phyloP scores from a whole-genome alignment of 2,329 filamentous ascomycete genomes.

The Periconia digitata region DNA sequence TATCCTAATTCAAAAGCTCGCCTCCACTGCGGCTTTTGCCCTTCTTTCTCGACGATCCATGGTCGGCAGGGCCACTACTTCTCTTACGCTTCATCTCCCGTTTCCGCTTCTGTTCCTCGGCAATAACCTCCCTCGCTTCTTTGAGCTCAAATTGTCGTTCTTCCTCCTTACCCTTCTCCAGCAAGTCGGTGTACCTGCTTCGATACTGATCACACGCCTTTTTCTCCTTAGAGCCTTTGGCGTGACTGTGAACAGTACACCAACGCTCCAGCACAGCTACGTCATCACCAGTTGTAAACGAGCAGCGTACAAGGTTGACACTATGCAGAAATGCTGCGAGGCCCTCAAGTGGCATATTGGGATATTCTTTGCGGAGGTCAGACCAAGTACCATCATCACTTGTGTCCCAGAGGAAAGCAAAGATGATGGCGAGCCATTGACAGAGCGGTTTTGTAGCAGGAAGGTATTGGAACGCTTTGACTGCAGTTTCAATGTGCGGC shows the following conservation, averaged over 20 bases:
- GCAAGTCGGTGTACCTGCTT: not conserved
- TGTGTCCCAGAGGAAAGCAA: slow-evolving; percentile 15
- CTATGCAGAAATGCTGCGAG: slow-evolving; percentile 13
- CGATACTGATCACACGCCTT: not conserved
- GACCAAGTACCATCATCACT: slow-evolving; percentile 5
- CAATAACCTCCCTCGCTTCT: not conserved
- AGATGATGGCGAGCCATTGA: slow-evolving; percentile 17
- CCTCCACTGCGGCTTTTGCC: no score
- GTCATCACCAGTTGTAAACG: slow-evolving; percentile 10
- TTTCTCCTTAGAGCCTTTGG: slow-evolving; percentile 3
- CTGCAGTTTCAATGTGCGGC: not conserved
- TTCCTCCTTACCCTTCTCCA: not conserved
- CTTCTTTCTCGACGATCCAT: no score
- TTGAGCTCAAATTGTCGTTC: not conserved
- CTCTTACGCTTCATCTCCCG: no score
- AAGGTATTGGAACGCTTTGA: slow-evolving; percentile 15
- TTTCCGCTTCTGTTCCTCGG: not conserved
- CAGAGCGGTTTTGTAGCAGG: slow-evolving; percentile 12
- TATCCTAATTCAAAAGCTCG: no score
- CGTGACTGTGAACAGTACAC: slow-evolving; percentile 17
- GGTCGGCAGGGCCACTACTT: no score
- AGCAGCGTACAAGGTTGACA: slow-evolving; percentile 6
- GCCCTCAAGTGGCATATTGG: not conserved
- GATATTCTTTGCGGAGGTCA: slow-evolving; percentile 2
- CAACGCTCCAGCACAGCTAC: slow-evolving; percentile 10